These are phyloP conservation scores for Gyromitra esculenta DNA, from an alignment of 2,329 filamentous ascomycete species.

Conservation along the genomic window DNA sequence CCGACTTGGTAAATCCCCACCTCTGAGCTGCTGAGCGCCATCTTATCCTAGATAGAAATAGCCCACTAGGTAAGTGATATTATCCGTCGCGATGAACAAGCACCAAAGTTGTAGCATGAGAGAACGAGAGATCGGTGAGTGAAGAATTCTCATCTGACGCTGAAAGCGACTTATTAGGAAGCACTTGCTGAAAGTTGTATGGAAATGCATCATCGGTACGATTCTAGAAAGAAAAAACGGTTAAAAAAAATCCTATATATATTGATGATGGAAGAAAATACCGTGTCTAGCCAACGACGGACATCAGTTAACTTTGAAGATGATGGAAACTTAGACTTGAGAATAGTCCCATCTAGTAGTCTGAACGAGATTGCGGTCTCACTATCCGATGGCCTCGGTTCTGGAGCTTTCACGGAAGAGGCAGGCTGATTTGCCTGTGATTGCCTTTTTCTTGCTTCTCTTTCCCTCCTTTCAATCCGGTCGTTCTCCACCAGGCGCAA, in stretches of 20 bases:
- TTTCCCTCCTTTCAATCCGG: constrained; percentile 72
- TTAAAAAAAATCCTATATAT: constrained; percentile 59
- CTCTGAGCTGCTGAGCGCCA: background rate
- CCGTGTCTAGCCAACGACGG: constrained; percentile 74
- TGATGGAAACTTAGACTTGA: constrained; percentile 77
- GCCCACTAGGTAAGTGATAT: background rate
- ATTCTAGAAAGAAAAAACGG: constrained; percentile 60
- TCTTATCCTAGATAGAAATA: background rate
- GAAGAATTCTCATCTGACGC: constrained; percentile 76
- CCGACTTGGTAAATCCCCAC: background rate
- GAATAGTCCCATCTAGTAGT: constrained; percentile 82
- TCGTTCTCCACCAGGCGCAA: constrained; percentile 80
- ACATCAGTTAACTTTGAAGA: constrained; percentile 73
- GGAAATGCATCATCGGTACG: constrained; percentile 70
- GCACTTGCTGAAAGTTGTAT: constrained; percentile 84
- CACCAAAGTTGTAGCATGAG: constrained; percentile 83
- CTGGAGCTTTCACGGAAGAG: background rate
- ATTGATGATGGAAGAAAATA: background rate
- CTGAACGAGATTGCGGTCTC: constrained; percentile 77
- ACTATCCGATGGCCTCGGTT: constrained; percentile 55
- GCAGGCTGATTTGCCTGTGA: constrained; percentile 58
- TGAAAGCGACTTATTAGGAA: constrained; percentile 78
- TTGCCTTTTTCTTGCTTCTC: constrained; percentile 66
- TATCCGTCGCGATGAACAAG: constrained; percentile 67
- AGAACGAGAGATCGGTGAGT: constrained; percentile 75